phyloP scores from a whole-genome alignment of 2,329 filamentous ascomycete species.

The Ceratocystis cubensis region DNA sequence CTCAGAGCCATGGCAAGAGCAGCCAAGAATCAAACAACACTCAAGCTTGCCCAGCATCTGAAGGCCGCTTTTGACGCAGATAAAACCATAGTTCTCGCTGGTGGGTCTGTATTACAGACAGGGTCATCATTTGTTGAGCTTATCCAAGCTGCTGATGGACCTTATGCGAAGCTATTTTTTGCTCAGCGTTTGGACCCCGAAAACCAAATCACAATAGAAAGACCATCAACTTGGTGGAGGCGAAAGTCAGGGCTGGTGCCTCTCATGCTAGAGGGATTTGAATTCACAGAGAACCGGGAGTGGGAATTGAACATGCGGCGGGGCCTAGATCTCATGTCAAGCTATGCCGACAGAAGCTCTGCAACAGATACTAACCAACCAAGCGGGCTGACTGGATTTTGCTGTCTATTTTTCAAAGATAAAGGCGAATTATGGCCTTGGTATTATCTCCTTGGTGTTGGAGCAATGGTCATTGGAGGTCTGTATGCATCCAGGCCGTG shows the following conservation, averaged over 20 bases:
- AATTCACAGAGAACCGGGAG: conserved; percentile 15
- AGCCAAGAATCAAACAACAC: conserved; percentile 45
- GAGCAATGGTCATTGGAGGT: conserved; percentile 20
- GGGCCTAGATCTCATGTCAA: conserved; percentile 16
- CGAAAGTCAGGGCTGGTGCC: conserved; percentile 20
- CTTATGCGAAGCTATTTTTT: conserved; percentile 36
- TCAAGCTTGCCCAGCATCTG: conserved; percentile 49
- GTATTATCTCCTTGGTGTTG: conserved; percentile 19
- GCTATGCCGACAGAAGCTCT: background rate
- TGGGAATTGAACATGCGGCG: conserved; percentile 18
- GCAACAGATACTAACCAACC: background rate
- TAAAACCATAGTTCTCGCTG: conserved; percentile 51
- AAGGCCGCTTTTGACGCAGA: conserved; percentile 47
- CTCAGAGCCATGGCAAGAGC: conserved; percentile 42
- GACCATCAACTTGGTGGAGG: conserved; percentile 18
- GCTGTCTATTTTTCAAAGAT: conserved; percentile 16
- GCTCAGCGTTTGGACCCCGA: conserved; percentile 25
- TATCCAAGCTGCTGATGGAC: conserved; percentile 30
- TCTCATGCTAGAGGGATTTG: conserved; percentile 15
- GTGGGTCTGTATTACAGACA: conserved; percentile 49
- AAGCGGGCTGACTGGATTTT: conserved; percentile 17
- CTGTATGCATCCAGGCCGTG: conserved; percentile 4
- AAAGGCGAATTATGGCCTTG: conserved; percentile 20
- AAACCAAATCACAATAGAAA: conserved; percentile 13
- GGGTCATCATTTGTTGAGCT: conserved; percentile 47